Conservation (phyloP, 805 yeast species). For the Candida koratica region DNA sequence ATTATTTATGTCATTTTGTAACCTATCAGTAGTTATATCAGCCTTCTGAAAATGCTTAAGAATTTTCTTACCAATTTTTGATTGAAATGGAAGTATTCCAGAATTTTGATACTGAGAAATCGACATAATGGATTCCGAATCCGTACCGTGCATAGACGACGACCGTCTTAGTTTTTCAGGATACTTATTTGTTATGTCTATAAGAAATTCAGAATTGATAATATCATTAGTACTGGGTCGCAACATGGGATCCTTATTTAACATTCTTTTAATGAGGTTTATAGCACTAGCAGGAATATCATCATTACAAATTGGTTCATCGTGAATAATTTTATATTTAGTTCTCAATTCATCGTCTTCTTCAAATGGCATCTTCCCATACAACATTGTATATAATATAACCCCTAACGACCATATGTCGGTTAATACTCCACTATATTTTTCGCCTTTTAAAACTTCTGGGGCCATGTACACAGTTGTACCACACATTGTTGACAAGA, state of each 20-base stretch:
- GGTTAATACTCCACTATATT: conserved; percentile 73
- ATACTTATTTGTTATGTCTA: conserved; percentile 28
- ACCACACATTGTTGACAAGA: conserved; percentile 85
- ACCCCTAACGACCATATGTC: conserved; percentile 95
- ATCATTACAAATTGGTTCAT: conserved; percentile 55
- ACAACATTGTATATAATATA: conserved; percentile 75
- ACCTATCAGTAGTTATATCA: conserved; percentile 59
- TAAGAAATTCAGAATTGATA: conserved; percentile 32
- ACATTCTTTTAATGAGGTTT: conserved; percentile 48
- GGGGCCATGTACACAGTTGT: conserved; percentile 98
- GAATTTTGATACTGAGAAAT: conserved; percentile 36
- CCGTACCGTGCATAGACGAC: conserved; percentile 19
- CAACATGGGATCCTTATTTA: conserved; percentile 60
- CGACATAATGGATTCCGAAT: conserved; percentile 36
- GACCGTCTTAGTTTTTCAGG: conserved; percentile 18
- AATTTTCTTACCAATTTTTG: conserved; percentile 59
- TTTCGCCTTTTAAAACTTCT: conserved; percentile 64
- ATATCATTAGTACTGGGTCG: conserved; percentile 51
- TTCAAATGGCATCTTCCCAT: conserved; percentile 89
- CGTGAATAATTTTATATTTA: conserved; percentile 54
- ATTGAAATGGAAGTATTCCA: conserved; percentile 42
- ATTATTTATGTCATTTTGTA: conserved; percentile 54
- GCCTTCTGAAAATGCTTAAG: conserved; percentile 55
- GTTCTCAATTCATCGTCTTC: conserved; percentile 71
- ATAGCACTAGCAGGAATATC: conserved; percentile 48